A percentile compares a stretch with the other conserved stretches of the same genome.
phyloP scores from a whole-genome alignment of 495 filamentous ascomycete genomes.

The Tuber borchii region DNA sequence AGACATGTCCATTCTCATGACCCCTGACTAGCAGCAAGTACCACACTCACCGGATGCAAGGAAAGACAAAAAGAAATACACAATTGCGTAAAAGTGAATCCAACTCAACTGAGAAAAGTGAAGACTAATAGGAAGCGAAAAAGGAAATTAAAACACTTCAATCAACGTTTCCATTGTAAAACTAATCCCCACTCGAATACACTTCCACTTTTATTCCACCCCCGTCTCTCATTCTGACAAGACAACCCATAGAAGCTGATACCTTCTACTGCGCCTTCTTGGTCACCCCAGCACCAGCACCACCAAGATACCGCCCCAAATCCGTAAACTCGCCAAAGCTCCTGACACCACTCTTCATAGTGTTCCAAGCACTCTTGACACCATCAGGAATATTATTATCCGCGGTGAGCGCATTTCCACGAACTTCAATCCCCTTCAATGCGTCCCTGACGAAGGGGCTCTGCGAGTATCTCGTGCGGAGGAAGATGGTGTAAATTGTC shows the following conservation, averaged over 20 bases:
- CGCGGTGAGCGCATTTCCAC: slow-evolving; percentile 71
- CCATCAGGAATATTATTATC: slow-evolving; percentile 81
- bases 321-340: slow-evolving; percentile 77
- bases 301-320: slow-evolving; percentile 59
- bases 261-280: slow-evolving; percentile 30
- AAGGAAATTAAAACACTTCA: neutral
- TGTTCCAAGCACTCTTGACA: slow-evolving; percentile 75
- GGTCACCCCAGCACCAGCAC: slow-evolving; percentile 26
- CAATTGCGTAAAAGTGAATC: neutral
- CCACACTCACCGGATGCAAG: neutral
- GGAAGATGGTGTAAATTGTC: slow-evolving; percentile 78
- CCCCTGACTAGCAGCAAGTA: neutral
- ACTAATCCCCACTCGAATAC: neutral
- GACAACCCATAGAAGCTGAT: neutral
- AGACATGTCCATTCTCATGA: neutral
- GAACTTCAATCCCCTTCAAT: slow-evolving; percentile 62
- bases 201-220: neutral
- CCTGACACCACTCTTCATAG: slow-evolving; percentile 63
- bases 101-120: neutral
- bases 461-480: slow-evolving; percentile 83
- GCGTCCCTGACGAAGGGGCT: slow-evolving; percentile 83
- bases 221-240: slow-evolving; percentile 1
- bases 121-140: neutral
- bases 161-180: neutral
- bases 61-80: neutral